Base-by-base conservation (phyloP, 495 filamentous ascomycete species). In the Aspergillus diversus region DNA sequence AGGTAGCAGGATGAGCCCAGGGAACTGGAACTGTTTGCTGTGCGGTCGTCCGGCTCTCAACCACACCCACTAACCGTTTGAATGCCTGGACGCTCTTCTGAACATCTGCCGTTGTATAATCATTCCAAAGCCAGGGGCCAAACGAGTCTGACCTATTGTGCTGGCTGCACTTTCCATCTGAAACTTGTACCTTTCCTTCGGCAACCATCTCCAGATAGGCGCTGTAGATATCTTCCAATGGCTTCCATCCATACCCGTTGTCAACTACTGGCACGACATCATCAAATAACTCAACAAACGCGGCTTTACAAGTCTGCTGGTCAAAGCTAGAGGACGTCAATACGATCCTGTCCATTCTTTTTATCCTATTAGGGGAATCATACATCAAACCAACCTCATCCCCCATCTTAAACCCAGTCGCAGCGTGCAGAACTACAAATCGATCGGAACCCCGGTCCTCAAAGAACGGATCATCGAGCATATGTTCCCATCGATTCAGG, bases 191-290 rank as follows among this genome's bases (percentile, higher is more conserved):
- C 56, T 58, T 58, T 31, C 46, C 34, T 46, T 58, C 56, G 5
- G 27, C 31, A 32, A 58, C 49, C 39, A 48, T 58, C 17, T 47
- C 12, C 11, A 58, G 56, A 27, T 58, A 58, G 56, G 39, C 56
- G 7, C 13, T n/a, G 21, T 48, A 49, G 17, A 58, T 58, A 35
- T 47, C 39, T 33, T 58, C 56, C 12, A 58, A 46, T 5, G 56
- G 42, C 46, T 33, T 13, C 39, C 43, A 58, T 4, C 56, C 56
- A 21, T 33, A 48, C 27, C 56, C 56, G 11, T 34, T 13, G 4
- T 58, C 33, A 11, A 21, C 33, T 7, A 49, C 33, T 0, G 17
- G 21, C 12, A 16, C 13, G 2, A 46, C 15, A 21, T 13, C 17
- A 1, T 49, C 39, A 33, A 46, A 31, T 4, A 8, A 42, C 31